Conservation (phyloP, 2,329 filamentous ascomycete genomes). For the Cylindrodendrum hubeiense region DNA sequence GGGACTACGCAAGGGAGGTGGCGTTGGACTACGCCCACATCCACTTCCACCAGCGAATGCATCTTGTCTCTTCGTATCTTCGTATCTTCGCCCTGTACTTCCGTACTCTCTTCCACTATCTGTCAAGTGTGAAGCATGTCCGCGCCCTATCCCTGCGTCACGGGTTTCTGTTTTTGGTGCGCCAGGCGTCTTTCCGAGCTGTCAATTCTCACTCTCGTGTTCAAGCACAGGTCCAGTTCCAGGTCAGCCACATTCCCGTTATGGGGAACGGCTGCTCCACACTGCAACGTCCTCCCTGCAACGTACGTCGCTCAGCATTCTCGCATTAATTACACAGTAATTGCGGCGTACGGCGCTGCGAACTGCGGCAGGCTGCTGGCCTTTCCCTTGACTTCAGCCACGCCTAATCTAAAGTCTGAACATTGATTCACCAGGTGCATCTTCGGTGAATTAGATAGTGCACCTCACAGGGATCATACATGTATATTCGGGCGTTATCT, state of each 20-base stretch:
- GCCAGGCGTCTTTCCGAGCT: background rate
- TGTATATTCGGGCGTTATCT: no score
- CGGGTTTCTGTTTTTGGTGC: background rate
- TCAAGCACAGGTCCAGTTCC: background rate
- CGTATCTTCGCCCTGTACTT: background rate
- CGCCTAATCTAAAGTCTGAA: no score
- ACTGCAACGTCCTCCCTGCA: background rate
- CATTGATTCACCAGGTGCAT: no score
- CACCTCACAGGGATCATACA: no score
- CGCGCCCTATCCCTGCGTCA: background rate
- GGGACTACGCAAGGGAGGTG: constrained; percentile 3
- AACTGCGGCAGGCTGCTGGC: no score
- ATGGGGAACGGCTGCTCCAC: background rate
- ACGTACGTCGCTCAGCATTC: no score
- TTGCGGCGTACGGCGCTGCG: no score
- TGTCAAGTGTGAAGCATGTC: background rate
- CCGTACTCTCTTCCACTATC: no score
- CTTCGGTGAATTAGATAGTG: no score
- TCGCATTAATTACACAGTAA: no score
- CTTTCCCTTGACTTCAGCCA: no score
- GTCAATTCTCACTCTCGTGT: background rate
- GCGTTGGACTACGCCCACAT: background rate
- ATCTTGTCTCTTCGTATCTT: background rate
- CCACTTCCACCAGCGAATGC: background rate
- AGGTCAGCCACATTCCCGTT: no score